These are phyloP conservation scores for Clavariopsis aquatica DNA, from an alignment of 495 filamentous ascomycete genomes.

Conservation along the genomic window DNA sequence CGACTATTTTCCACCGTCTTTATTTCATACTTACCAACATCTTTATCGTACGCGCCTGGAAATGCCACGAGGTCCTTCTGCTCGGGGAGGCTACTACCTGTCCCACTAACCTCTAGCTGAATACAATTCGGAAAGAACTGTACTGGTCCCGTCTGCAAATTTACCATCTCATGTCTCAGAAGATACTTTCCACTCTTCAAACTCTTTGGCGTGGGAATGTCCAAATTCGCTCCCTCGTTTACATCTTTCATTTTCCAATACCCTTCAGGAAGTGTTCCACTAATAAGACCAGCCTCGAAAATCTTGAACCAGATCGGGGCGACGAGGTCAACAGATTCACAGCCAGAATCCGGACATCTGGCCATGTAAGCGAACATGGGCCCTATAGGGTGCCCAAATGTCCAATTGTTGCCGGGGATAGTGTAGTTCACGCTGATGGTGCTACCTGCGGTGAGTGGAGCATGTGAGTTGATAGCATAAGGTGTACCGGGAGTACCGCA, in stretches of 20 bases:
- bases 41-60: constrained; percentile 1
- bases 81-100: neutral
- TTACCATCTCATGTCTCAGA: constrained; percentile 10
- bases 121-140: constrained; percentile 9
- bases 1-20: neutral
- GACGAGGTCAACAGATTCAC: neutral
- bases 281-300: neutral
- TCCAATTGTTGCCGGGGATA: neutral
- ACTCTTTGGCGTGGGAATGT: neutral
- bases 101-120: neutral
- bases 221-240: neutral
- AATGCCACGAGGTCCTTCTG: constrained; percentile 3
- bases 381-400: neutral
- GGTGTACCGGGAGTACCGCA: neutral
- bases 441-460: neutral
- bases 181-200: constrained; percentile 7
- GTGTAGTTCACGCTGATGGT: constrained; percentile 3
- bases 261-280: neutral
- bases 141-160: constrained; percentile 6
- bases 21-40: neutral
- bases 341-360: neutral
- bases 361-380: constrained; percentile 11
- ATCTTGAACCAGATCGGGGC: constrained; percentile 18
- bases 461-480: neutral
- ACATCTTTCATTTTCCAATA: constrained; percentile 2